phyloP scores from a whole-genome alignment of 2,329 filamentous ascomycete species.

The Incumbomyces lentus region DNA sequence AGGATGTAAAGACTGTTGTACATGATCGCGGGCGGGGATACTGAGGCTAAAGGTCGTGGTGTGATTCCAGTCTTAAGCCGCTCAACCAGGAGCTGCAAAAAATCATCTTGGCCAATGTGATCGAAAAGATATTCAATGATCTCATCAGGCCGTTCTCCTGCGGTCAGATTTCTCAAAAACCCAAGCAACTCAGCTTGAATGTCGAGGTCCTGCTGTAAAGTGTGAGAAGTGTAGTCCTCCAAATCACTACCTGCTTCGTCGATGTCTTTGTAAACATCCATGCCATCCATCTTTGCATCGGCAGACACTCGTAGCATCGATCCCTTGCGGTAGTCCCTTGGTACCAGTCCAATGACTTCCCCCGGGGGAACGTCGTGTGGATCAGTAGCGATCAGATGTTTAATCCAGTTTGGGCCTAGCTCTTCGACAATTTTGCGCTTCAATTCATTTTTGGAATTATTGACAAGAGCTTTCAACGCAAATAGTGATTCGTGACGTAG shows the following conservation, averaged over 20 bases:
- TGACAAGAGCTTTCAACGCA: constrained; percentile 84
- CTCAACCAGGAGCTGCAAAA: constrained; percentile 70
- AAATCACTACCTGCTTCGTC: not conserved
- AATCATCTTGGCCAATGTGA: constrained; percentile 61
- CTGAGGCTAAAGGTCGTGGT: constrained; percentile 34
- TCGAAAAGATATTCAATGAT: constrained; percentile 81
- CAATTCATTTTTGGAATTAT: constrained; percentile 57
- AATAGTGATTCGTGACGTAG: constrained; percentile 79
- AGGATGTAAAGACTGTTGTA: constrained; percentile 70
- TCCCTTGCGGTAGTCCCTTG: constrained; percentile 17
- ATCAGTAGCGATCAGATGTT: constrained; percentile 61
- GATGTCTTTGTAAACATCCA: not conserved
- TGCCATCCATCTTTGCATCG: constrained; percentile 4
- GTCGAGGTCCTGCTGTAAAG: constrained; percentile 65
- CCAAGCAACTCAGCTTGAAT: constrained; percentile 88
- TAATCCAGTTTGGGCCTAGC: constrained; percentile 68
- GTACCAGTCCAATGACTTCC: constrained; percentile 19
- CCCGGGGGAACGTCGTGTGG: constrained; percentile 22
- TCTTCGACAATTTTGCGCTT: constrained; percentile 71
- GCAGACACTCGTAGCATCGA: constrained; percentile 2
- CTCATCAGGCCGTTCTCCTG: constrained; percentile 47
- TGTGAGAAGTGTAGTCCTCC: constrained; percentile 46
- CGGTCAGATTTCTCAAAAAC: constrained; percentile 81
- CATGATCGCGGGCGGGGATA: constrained; percentile 52
- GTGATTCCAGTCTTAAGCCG: constrained; percentile 49